Base-by-base conservation (phyloP, 1,284 basidiomycete genomes). In the Pholiota adiposa region DNA sequence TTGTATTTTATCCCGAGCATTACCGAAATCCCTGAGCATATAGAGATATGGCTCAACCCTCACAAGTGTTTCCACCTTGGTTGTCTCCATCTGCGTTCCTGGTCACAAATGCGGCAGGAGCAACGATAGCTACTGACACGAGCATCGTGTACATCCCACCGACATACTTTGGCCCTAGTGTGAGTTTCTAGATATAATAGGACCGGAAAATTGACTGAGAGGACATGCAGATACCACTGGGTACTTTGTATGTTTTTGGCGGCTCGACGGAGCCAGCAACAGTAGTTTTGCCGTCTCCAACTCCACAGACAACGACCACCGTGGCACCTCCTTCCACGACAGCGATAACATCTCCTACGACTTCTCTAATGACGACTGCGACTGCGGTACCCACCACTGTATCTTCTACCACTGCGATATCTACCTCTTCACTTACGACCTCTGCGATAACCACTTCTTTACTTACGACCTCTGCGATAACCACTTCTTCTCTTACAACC, bases 121-220 rank as follows among this genome's bases (percentile, higher is more conserved):
- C 71, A 27, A 77, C 83, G 53, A 71, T 82, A 44, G 77, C 81
- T 41, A 86, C 86, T 16, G 77, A 79, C 41, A 80, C 78, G 4
- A 82, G 79, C 55, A 74, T 85, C 11, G 63, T 88, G 40, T 81
- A 77, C 62, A 68, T 90, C 54, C 87, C 89, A 53, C 74, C 89
- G 63, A 90, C 89, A 1, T 91, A 91, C 72, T 89, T 83, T 65
- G 89, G 89, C 41, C 88, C 89, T 58, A 84, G 85, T 71, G 88
- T 90, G 70, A 81, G 89, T 83, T 44, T 60, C 36, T 3, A 40
- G 21, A 27, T 27, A 4, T 31, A 29, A 48, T 46, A 34, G 12
- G 38, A 11, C 27, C n/a, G 46, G 29, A 16, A 33, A 53, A 19
- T 59, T 38, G 16, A 51, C 43, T 61, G 19, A 56, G 19, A 29